These are phyloP conservation scores for Paraphaeosphaeria sporulosa DNA, from an alignment of 2,329 filamentous ascomycete species.

Conservation along the genomic window DNA sequence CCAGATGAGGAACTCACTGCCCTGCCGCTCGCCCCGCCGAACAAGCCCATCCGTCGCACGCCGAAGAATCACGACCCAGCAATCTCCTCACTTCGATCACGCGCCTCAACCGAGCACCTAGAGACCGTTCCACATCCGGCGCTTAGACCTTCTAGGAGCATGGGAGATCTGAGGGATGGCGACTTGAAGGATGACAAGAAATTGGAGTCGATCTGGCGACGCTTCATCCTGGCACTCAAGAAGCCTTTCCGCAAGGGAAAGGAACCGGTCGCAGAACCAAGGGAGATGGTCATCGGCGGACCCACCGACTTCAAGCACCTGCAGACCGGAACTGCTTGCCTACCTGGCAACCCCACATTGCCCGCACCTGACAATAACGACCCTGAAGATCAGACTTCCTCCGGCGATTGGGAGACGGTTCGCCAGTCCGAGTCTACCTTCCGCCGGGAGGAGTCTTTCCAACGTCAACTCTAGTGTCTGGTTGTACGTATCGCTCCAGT, in stretches of 20 bases:
- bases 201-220: constrained; percentile 12
- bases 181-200: constrained; percentile 6
- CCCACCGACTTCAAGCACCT: constrained; percentile 24
- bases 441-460: neutral
- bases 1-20: constrained; percentile 23
- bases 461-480: neutral
- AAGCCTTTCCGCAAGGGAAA: constrained; percentile 9
- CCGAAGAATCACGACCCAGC: neutral
- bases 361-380: neutral
- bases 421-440: neutral
- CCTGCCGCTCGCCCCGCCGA: constrained; percentile 12
- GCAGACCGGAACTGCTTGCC: constrained; percentile 11
- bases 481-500: neutral
- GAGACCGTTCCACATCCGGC: neutral
- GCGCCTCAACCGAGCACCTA: neutral
- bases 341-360: neutral
- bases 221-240: constrained; percentile 14
- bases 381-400: neutral
- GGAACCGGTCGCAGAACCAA: neutral
- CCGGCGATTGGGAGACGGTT: constrained; percentile 9
- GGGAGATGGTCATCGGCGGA: constrained; percentile 17
- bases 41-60: neutral
- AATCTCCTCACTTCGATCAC: neutral
- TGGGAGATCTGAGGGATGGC: neutral
- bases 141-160: neutral